Percentiles rank a stretch among this genome's conserved stretches.
Conservation (phyloP, 2,329 filamentous ascomycete species). For the Pezicula radicicola region DNA sequence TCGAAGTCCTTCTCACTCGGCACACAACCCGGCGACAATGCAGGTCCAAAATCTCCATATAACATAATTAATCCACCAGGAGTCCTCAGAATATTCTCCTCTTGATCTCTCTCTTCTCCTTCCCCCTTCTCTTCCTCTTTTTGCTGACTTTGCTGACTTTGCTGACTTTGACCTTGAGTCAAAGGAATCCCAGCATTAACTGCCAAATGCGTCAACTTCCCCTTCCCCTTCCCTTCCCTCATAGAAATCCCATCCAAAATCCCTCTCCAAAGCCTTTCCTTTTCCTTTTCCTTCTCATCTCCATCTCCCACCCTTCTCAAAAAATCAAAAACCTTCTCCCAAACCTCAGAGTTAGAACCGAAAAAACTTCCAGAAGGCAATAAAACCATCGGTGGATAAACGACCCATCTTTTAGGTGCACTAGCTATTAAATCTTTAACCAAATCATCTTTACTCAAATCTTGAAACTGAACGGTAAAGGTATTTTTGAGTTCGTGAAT, state of each 20-base stretch:
- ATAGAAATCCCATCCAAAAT: too few relatives aligned
- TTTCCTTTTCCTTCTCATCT: constrained; percentile 14
- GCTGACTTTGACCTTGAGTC: constrained; percentile 18
- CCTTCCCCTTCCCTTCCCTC: constrained; percentile 24
- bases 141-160: too few relatives aligned
- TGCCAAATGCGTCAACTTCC: constrained; percentile 52
- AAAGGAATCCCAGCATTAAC: constrained; percentile 61
- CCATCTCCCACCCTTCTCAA: background rate
- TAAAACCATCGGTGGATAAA: constrained; percentile 60
- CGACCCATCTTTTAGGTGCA: constrained; percentile 53
- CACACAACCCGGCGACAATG: constrained; percentile 9
- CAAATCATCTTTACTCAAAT: too few relatives aligned
- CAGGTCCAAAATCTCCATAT: constrained; percentile 70
- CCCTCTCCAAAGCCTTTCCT: too few relatives aligned
- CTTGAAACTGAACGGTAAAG: too few relatives aligned
- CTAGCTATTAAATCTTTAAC: constrained; percentile 9
- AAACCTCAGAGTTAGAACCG: too few relatives aligned
- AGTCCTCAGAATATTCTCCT: constrained; percentile 69
- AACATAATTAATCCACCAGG: constrained; percentile 69
- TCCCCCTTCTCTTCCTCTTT: constrained; percentile 22
- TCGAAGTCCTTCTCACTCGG: constrained; percentile 51
- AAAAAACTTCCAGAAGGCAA: constrained; percentile 57
- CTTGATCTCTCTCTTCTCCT: constrained; percentile 8
- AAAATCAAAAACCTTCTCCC: background rate
- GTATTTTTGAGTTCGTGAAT: constrained; percentile 6